Evolutionary conservation across 1,284 basidiomycete species (phyloP), one percentile per base, ranked within the genome.

Genomic region (Taiwanofungus camphoratus): DNA sequence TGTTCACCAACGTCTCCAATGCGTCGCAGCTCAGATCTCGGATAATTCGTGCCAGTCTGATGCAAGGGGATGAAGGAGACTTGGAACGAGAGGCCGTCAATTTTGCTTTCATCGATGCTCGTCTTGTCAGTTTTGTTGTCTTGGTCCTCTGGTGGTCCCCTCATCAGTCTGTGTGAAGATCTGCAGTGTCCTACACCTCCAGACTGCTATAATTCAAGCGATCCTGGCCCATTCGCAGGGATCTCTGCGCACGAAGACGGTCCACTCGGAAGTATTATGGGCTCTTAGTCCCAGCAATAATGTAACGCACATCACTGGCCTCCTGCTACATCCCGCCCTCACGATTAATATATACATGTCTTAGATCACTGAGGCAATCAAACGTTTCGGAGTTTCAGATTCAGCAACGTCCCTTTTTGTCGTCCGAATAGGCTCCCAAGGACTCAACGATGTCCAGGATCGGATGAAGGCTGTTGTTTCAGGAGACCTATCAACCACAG

Each of bases 281-380:
- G 68, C 76, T 15, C 69, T 96, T 35, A 89, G 86, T 52, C 88
- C 90, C 1, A 87, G 83, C 15, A 88, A 90, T 54, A 94, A 92
- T 60, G 88, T 87, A 41, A 40, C 71, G 54, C 16, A 39, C 23
- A 36, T 30, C 13, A 24, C 22, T 22, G 3, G 22, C 8, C 11
- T 34, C 12, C 1, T 31, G 19, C 3, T 35, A 8, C 8, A 16
- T 2, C 3, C 4, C 11, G n/a, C 23, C 18, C 18, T 33, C 39
- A 39, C 31, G 16, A 26, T 9, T 30, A 32, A 32, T 19, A n/a
- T 19, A 23, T n/a, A n/a, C n/a, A 19, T 35, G 9, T 36, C 22
- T n/a, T n/a, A 92, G 89, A 95, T 96, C 43, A 80, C 82, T 2
- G 92, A 96, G 55, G 86, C 87, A 0, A 79, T 96, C 49, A 74